Evolutionary conservation across 2,329 filamentous ascomycete genomes (phyloP).

Genomic region (Madurella fahalii): DNA sequence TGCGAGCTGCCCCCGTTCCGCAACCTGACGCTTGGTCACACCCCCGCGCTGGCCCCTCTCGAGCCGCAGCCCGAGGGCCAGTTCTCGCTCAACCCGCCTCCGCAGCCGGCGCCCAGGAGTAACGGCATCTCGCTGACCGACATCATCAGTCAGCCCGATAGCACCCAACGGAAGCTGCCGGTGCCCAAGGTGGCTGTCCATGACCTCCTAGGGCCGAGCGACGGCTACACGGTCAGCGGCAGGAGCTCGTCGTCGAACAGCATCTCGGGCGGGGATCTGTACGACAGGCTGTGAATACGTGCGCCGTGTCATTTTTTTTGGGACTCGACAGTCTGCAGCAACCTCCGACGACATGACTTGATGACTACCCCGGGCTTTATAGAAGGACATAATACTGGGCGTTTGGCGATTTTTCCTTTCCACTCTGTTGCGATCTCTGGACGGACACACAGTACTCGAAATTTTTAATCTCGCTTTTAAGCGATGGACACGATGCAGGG

Average conservation of each 20-base stretch:
- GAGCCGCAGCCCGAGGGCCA: slow-evolving; percentile 51
- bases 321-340: slow-evolving; percentile 5
- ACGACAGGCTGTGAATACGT: slow-evolving; percentile 47
- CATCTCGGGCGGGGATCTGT: slow-evolving; percentile 66
- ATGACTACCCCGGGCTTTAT: slow-evolving; percentile 20
- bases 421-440: slow-evolving; percentile 1
- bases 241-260: slow-evolving; percentile 75
- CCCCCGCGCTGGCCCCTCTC: slow-evolving; percentile 55
- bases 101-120: slow-evolving; percentile 52
- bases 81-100: slow-evolving; percentile 35
- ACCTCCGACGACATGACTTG: slow-evolving; percentile 21
- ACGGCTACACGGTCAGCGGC: slow-evolving; percentile 66
- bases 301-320: slow-evolving; percentile 7
- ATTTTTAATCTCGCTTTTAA: slow-evolving; percentile 17
- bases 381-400: slow-evolving; percentile 22
- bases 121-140: slow-evolving; percentile 80
- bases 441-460: slow-evolving; percentile 9
- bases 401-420: slow-evolving; percentile 11
- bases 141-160: slow-evolving; percentile 86
- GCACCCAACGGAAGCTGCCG: slow-evolving; percentile 83
- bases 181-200: slow-evolving; percentile 87
- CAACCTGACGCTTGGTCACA: slow-evolving; percentile 52
- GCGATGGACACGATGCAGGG: not conserved
- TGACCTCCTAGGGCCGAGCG: slow-evolving; percentile 68
- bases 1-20: slow-evolving; percentile 82